Evolutionary conservation across 1,139 yeast genomes (phyloP).

Genomic region (Yarrowia galli): DNA sequence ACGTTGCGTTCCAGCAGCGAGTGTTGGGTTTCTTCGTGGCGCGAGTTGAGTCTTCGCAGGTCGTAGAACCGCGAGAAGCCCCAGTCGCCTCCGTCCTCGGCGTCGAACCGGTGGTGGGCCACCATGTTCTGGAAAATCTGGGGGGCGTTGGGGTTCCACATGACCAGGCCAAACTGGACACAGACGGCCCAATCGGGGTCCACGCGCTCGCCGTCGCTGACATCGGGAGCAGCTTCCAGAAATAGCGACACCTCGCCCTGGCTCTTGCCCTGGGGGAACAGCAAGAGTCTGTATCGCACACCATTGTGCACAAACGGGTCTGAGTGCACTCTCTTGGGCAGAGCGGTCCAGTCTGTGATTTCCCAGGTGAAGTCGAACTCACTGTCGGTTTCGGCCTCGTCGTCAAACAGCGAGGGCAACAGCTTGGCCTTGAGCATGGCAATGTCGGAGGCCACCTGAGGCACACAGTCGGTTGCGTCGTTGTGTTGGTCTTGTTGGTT

Average conservation of each 20-base stretch:
- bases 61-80: constrained; percentile 86
- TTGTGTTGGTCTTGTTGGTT: neutral
- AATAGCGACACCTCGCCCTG: constrained; percentile 49
- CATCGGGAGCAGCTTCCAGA: constrained; percentile 47
- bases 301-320: constrained; percentile 49
- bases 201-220: constrained; percentile 41
- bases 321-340: constrained; percentile 50
- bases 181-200: constrained; percentile 77
- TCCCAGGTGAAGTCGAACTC: constrained; percentile 70
- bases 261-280: constrained; percentile 70
- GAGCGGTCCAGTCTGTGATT: constrained; percentile 66
- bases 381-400: constrained; percentile 47
- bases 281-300: constrained; percentile 65
- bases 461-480: neutral
- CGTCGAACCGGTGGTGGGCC: constrained; percentile 82
- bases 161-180: constrained; percentile 85
- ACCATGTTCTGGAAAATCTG: constrained; percentile 63
- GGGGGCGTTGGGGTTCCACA: constrained; percentile 83
- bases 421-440: constrained; percentile 17
- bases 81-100: constrained; percentile 83
- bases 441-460: constrained; percentile 15
- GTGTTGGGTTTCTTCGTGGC: constrained; percentile 44
- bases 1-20: constrained; percentile 64
- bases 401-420: constrained; percentile 1
- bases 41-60: constrained; percentile 56